A percentile compares a stretch with the other conserved stretches of the same genome.
Conservation (phyloP, 176 grass and related monocot species). For the Oryza punctata region DNA sequence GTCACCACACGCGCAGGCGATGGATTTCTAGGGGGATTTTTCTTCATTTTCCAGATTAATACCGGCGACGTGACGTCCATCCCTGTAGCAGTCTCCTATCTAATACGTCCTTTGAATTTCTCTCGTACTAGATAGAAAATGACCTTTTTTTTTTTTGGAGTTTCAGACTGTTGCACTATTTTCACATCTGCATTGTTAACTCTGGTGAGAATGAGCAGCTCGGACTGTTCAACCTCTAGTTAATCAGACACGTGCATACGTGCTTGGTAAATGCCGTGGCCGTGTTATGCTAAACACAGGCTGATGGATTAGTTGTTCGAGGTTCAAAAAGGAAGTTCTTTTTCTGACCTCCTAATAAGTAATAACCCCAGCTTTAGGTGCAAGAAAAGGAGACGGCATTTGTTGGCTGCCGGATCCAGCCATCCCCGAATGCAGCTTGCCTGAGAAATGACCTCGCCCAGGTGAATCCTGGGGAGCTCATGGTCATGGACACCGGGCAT, state of each 20-base stretch:
- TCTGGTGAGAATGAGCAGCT: background rate
- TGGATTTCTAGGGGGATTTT: slow-evolving; percentile 4
- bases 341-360: background rate
- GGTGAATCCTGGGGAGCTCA: slow-evolving; percentile 24
- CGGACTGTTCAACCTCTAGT: background rate
- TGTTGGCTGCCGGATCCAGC: background rate
- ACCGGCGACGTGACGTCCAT: background rate
- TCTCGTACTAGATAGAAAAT: background rate
- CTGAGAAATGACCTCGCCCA: slow-evolving; percentile 47
- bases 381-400: background rate
- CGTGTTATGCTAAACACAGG: background rate
- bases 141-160: background rate
- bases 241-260: background rate
- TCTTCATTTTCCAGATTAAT: background rate
- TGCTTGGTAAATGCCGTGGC: background rate
- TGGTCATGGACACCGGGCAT: background rate
- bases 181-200: background rate
- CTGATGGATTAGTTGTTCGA: background rate
- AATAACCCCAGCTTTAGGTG: background rate
- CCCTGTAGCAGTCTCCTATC: background rate
- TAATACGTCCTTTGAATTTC: background rate
- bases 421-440: slow-evolving; percentile 39
- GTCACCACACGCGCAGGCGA: slow-evolving; percentile 38
- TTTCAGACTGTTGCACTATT: too few species aligned
- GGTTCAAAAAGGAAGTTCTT: background rate